phyloP scores from a whole-genome alignment of 1,284 basidiomycete genomes.

The Papiliotrema laurentii region DNA sequence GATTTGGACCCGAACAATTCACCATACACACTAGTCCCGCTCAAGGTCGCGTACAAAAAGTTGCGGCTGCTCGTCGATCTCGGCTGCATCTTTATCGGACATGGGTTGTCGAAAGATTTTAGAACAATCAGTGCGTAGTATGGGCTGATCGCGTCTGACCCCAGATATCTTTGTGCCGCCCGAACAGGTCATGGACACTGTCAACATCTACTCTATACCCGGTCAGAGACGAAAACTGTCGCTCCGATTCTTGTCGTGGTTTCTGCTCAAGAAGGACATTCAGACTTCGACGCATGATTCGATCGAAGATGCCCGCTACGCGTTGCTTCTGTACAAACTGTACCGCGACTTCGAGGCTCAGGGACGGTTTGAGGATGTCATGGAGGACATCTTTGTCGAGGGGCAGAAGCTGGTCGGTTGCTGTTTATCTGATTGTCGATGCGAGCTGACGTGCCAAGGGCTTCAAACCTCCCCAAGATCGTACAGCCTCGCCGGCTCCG shows the following conservation, averaged over 20 bases:
- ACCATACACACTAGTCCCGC: constrained; percentile 81
- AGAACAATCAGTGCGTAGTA: constrained; percentile 83
- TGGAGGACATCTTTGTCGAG: constrained; percentile 64
- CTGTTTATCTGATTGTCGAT: neutral
- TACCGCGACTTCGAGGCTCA: constrained; percentile 73
- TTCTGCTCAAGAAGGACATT: constrained; percentile 82
- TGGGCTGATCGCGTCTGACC: neutral
- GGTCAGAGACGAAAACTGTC: constrained; percentile 80
- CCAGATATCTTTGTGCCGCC: constrained; percentile 93
- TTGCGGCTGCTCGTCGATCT: constrained; percentile 88
- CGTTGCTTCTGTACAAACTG: constrained; percentile 78
- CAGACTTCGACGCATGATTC: constrained; percentile 94
- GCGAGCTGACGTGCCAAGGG: constrained; percentile 4
- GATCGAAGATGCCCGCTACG: constrained; percentile 89
- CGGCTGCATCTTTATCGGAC: constrained; percentile 95
- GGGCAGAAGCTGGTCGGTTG: constrained; percentile 48
- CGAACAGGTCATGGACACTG: constrained; percentile 92
- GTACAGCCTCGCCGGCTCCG: constrained; percentile 4
- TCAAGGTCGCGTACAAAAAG: constrained; percentile 98
- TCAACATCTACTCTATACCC: constrained; percentile 84
- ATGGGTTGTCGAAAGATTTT: constrained; percentile 99
- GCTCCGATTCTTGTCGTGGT: constrained; percentile 92
- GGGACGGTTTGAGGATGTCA: constrained; percentile 75
- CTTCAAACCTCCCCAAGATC: constrained; percentile 16
- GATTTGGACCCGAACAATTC: constrained; percentile 84